Conservation (phyloP, 352 stramenopile genomes). For the Pythium myriotylum region DNA sequence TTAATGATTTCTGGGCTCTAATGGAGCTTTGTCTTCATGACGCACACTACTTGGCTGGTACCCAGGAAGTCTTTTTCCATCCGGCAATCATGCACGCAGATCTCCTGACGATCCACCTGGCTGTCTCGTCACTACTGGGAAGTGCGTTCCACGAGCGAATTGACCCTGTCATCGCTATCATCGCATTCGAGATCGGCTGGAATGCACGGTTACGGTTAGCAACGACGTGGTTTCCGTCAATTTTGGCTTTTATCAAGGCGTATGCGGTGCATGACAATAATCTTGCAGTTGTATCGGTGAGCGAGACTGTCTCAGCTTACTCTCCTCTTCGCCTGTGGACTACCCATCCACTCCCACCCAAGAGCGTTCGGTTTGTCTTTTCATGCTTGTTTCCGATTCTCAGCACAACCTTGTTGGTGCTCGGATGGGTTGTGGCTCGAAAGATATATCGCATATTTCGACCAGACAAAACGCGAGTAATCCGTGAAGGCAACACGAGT, state of each 20-base stretch:
- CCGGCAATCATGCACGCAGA: constrained; percentile 12
- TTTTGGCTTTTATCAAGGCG: constrained; percentile 26
- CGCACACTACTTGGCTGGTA: not conserved
- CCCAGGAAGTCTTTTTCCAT: not conserved
- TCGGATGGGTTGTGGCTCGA: constrained; percentile 3
- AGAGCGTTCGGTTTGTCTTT: not conserved
- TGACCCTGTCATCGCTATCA: constrained; percentile 12
- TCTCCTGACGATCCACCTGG: constrained; percentile 43
- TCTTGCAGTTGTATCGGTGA: not conserved
- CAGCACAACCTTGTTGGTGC: not conserved
- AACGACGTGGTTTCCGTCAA: not conserved
- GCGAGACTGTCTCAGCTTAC: constrained; percentile 16
- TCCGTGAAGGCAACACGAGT: not conserved
- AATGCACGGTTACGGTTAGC: not conserved
- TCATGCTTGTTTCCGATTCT: constrained; percentile 8
- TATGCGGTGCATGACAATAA: not conserved
- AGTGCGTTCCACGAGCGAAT: constrained; percentile 7
- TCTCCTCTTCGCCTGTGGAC: constrained; percentile 33
- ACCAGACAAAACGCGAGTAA: not conserved
- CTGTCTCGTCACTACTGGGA: constrained; percentile 2
- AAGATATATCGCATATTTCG: constrained; percentile 27
- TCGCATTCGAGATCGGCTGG: constrained; percentile 15
- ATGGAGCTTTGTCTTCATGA: constrained; percentile 40
- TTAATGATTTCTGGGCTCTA: constrained; percentile 48
- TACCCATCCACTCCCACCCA: constrained; percentile 1